A percentile compares a stretch with the other conserved stretches of the same genome.
Evolutionary conservation across 2,329 filamentous ascomycete genomes (phyloP).

Genomic region (Penicillium sp.): DNA sequence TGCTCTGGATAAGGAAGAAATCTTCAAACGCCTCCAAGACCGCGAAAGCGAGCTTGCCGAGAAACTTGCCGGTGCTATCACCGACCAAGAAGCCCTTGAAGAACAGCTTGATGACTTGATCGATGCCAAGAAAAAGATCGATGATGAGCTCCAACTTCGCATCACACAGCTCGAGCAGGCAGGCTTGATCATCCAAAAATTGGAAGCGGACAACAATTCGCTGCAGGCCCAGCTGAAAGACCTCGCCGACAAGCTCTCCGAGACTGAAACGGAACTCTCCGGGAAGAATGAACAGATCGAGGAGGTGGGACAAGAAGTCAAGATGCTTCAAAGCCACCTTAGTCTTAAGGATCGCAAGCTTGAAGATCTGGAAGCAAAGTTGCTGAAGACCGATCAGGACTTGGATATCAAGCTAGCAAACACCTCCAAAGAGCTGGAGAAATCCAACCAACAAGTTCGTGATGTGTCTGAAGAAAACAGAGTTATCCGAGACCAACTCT

Average conservation of each 20-base stretch:
- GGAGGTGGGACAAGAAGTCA: conserved; percentile 77
- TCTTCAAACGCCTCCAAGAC: conserved; percentile 91
- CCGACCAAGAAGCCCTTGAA: conserved; percentile 92
- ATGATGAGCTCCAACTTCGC: conserved; percentile 78
- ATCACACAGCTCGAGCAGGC: conserved; percentile 88
- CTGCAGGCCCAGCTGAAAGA: conserved; percentile 67
- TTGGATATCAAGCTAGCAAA: conserved; percentile 79
- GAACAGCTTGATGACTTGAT: conserved; percentile 89
- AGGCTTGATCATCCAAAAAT: conserved; percentile 76
- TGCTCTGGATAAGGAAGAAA: conserved; percentile 96
- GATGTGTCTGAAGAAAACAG: conserved; percentile 79
- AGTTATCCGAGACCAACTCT: conserved; percentile 79
- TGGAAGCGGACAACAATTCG: conserved; percentile 83
- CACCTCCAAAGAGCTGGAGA: conserved; percentile 77
- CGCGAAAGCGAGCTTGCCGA: conserved; percentile 92
- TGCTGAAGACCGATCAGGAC: conserved; percentile 85
- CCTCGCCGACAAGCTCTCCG: conserved; percentile 70
- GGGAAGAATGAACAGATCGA: conserved; percentile 77
- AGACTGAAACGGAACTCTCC: conserved; percentile 69
- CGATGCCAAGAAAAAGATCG: conserved; percentile 82
- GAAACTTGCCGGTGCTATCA: conserved; percentile 85
- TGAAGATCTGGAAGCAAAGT: conserved; percentile 79
- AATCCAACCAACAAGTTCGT: conserved; percentile 71
- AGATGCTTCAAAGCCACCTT: conserved; percentile 88
- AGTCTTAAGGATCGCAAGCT: conserved; percentile 86